Evolutionary conservation across 164 flowering plant species (phyloP).

Genomic region (Stephania yunnanensis): DNA sequence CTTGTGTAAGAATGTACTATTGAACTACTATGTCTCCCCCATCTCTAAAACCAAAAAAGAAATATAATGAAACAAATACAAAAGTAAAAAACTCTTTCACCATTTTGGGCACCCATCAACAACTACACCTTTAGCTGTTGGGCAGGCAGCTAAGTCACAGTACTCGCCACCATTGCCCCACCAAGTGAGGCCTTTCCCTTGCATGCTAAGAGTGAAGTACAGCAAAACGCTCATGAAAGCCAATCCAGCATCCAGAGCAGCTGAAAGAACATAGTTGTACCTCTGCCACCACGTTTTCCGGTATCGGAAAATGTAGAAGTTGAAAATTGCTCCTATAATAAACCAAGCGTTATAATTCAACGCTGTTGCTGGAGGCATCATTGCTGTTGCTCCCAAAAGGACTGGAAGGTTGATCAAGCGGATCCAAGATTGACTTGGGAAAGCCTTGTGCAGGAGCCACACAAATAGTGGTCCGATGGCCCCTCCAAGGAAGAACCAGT

Average conservation of each 20-base stretch:
- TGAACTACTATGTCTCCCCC: not conserved
- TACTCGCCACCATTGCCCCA: constrained; percentile 29
- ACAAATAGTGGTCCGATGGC: constrained; percentile 18
- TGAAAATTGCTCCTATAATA: constrained; percentile 18
- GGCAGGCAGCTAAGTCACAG: constrained; percentile 26
- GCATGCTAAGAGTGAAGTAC: constrained; percentile 16
- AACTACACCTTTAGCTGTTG: constrained; percentile 23
- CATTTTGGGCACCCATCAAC: constrained; percentile 22
- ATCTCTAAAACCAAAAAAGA: not conserved
- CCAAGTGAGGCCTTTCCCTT: constrained; percentile 15
- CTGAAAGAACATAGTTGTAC: constrained; percentile 30
- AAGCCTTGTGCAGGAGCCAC: constrained; percentile 23
- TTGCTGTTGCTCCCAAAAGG: constrained; percentile 22
- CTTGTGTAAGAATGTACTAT: too few relatives aligned
- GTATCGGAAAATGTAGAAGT: constrained; percentile 22
- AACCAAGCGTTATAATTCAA: constrained; percentile 23
- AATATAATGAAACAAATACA: not conserved
- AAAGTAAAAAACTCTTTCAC: not conserved
- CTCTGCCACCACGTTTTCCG: constrained; percentile 26
- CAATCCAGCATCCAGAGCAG: constrained; percentile 26
- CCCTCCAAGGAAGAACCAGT: constrained; percentile 28
- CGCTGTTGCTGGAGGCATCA: constrained; percentile 23
- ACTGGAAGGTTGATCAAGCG: constrained; percentile 22
- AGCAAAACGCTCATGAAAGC: constrained; percentile 24
- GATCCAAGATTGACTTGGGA: constrained; percentile 23